Evolutionary conservation across 2,329 filamentous ascomycete species (phyloP).

Genomic region (Thelonectria olida): DNA sequence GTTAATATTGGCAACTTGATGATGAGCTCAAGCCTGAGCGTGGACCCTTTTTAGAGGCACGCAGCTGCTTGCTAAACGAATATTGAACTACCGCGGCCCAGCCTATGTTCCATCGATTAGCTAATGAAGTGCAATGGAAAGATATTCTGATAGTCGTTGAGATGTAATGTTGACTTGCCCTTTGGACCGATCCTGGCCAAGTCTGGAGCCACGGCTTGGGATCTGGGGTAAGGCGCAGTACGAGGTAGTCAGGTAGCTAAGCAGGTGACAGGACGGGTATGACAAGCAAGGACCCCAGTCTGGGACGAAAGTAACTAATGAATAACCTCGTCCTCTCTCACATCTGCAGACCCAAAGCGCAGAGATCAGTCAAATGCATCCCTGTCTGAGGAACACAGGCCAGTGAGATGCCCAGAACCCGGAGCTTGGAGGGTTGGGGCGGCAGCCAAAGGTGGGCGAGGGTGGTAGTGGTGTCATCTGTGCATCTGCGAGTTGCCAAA

Average conservation of each 20-base stretch:
- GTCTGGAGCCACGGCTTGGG: neutral
- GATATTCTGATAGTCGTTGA: neutral
- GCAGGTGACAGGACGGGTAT: neutral
- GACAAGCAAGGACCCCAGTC: neutral
- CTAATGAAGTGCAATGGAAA: neutral
- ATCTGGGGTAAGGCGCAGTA: conserved; percentile 15
- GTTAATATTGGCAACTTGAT: neutral
- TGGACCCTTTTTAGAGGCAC: neutral
- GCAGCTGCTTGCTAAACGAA: neutral
- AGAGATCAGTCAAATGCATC: conserved; percentile 18
- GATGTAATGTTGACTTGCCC: neutral
- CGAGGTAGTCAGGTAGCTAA: neutral
- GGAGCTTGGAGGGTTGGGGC: conserved; percentile 12
- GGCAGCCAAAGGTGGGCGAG: conserved; percentile 11
- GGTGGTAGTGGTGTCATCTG: conserved; percentile 35
- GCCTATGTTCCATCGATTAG: neutral
- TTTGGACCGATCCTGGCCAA: neutral
- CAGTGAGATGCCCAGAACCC: conserved; percentile 16
- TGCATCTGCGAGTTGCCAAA: conserved; percentile 31
- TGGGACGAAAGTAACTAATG: neutral
- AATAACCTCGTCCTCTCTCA: conserved; percentile 9
- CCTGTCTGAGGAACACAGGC: neutral
- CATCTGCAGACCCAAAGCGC: conserved; percentile 4
- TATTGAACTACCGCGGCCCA: neutral
- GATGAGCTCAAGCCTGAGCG: neutral